Conservation (phyloP, 768 basidiomycete genomes). For the Neoboletus magnificus region DNA sequence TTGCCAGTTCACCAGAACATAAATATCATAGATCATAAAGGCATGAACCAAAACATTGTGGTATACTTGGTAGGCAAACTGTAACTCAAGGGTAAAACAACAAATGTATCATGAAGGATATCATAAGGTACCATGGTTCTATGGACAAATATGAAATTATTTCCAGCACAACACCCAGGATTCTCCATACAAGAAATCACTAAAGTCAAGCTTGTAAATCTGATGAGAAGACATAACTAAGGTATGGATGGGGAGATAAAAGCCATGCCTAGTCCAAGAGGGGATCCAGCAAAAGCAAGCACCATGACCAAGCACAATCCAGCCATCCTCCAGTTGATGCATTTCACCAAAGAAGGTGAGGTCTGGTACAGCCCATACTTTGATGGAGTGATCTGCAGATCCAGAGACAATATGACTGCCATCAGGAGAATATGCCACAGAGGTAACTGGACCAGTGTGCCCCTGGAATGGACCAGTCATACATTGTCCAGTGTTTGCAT, state of each 20-base stretch:
- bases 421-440: constrained; percentile 17
- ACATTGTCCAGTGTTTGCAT: constrained; percentile 14
- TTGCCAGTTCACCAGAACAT: not conserved
- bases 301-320: constrained; percentile 13
- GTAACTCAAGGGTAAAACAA: not conserved
- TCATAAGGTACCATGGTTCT: not conserved
- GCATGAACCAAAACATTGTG: not conserved
- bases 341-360: not conserved
- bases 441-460: constrained; percentile 1
- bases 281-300: constrained; percentile 18
- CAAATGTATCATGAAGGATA: not conserved
- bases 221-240: constrained; percentile 12
- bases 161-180: constrained; percentile 20
- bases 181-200: constrained; percentile 13
- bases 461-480: constrained; percentile 14
- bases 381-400: constrained; percentile 13
- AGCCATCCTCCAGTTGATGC: constrained; percentile 10
- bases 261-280: constrained; percentile 16
- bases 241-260: constrained; percentile 14
- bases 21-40: not conserved
- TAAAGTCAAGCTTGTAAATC: constrained; percentile 11
- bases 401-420: constrained; percentile 16
- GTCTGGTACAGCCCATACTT: constrained; percentile 3
- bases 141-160: not conserved
- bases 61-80: not conserved